phyloP scores from a whole-genome alignment of 2,329 filamentous ascomycete genomes.

The Eutypella sp. region DNA sequence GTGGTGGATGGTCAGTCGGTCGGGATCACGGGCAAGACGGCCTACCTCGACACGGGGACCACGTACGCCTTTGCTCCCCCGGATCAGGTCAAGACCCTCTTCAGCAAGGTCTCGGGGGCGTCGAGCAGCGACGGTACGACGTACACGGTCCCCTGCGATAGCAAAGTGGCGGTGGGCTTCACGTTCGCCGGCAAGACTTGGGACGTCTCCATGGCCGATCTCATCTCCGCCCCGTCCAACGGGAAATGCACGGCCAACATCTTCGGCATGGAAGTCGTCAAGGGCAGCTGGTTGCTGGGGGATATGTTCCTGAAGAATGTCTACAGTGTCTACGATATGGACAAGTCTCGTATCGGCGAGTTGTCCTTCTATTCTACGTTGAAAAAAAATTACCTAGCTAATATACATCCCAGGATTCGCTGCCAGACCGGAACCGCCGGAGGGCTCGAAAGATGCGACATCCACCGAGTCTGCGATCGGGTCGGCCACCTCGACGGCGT shows the following conservation, averaged over 20 bases:
- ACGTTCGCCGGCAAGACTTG: conserved; percentile 65
- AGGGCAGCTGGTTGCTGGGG: conserved; percentile 71
- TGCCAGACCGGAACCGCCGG: conserved; percentile 20
- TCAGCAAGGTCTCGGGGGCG: conserved; percentile 61
- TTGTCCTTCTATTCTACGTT: conserved; percentile 5
- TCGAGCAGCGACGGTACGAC: conserved; percentile 51
- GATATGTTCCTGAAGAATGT: conserved; percentile 88
- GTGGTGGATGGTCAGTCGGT: conserved; percentile 55
- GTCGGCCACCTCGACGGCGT: conserved; percentile 5
- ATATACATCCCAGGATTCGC: conserved; percentile 30
- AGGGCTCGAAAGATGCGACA: conserved; percentile 13
- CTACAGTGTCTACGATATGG: conserved; percentile 78
- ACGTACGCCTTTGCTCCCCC: conserved; percentile 71
- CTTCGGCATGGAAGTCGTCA: conserved; percentile 64
- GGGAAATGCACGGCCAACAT: conserved; percentile 65
- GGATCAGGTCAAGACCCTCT: conserved; percentile 61
- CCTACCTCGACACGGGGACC: conserved; percentile 81
- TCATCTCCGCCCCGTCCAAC: conserved; percentile 47
- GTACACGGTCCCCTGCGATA: conserved; percentile 70
- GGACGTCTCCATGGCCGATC: conserved; percentile 65
- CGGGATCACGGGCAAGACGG: conserved; percentile 50
- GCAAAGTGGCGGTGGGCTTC: conserved; percentile 54
- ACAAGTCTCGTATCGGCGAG: conserved; percentile 59
- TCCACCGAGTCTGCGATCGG: conserved; percentile 14
- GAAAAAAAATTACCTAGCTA: conserved; percentile 2